Conservation (phyloP, 73 alveolate genomes). For the Paramecium sonneborni region DNA sequence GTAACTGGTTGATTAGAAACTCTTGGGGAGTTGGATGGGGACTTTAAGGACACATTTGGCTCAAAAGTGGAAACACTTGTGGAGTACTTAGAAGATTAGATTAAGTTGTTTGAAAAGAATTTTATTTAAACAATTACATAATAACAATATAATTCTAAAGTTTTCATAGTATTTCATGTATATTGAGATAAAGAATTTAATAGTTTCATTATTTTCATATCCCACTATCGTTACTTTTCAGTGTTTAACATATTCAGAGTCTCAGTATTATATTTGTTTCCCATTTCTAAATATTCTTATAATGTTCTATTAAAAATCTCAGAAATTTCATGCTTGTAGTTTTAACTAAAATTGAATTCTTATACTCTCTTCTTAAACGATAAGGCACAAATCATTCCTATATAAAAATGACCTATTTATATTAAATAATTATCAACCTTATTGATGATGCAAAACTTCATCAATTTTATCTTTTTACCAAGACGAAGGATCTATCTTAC, state of each 20-base stretch:
- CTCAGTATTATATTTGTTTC: not conserved
- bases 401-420: conserved; percentile 19
- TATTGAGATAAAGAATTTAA: not conserved
- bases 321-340: not conserved
- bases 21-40: conserved; percentile 96
- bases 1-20: conserved; percentile 83
- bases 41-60: conserved; percentile 85
- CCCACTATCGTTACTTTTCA: conserved; percentile 17
- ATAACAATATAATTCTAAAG: not conserved
- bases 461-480: not conserved
- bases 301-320: not conserved
- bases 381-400: conserved; percentile 47
- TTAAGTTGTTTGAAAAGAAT: not conserved
- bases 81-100: conserved; percentile 58
- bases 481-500: conserved; percentile 47
- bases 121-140: not conserved
- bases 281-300: conserved; percentile 7
- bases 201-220: not conserved
- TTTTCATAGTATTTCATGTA: not conserved
- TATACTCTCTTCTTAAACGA: conserved; percentile 17
- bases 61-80: conserved; percentile 69
- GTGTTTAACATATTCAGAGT: conserved; percentile 30
- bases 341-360: not conserved
- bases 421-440: not conserved
- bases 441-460: conserved; percentile 35